Evolutionary conservation across 306 rosid genomes (phyloP).

Genomic region (Fagus sylvatica): DNA sequence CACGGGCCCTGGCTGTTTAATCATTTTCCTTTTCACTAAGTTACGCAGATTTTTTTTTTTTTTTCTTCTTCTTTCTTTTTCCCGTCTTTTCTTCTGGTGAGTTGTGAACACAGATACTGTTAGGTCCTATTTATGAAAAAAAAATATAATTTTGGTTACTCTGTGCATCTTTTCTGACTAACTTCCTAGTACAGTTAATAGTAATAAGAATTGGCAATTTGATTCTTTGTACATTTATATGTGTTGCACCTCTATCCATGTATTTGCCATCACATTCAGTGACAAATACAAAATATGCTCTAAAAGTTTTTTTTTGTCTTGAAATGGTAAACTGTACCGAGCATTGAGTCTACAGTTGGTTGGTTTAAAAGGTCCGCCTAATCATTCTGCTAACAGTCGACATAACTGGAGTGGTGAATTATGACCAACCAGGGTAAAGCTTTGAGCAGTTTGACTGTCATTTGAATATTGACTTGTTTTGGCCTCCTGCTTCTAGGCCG

Average conservation of each 20-base stretch:
- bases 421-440: too few relatives aligned
- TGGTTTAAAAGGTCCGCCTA: too few relatives aligned
- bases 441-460: too few relatives aligned
- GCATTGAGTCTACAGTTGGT: too few relatives aligned
- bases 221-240: background rate
- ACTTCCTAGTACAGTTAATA: background rate
- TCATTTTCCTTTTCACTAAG: background rate
- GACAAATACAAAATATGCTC: too few relatives aligned
- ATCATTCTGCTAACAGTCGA: too few relatives aligned
- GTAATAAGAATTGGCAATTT: background rate
- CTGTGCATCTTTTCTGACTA: background rate
- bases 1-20: background rate
- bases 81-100: background rate
- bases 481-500: too few relatives aligned
- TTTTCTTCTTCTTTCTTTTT: conserved; percentile 5
- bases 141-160: background rate
- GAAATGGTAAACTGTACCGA: too few relatives aligned
- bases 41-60: background rate
- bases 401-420: too few relatives aligned
- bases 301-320: too few relatives aligned
- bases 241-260: background rate
- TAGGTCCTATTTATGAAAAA: background rate
- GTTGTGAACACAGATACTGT: background rate
- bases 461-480: too few relatives aligned
- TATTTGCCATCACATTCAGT: too few relatives aligned